Evolutionary conservation across 768 basidiomycete genomes (phyloP).

Genomic region (Russula brevipes): DNA sequence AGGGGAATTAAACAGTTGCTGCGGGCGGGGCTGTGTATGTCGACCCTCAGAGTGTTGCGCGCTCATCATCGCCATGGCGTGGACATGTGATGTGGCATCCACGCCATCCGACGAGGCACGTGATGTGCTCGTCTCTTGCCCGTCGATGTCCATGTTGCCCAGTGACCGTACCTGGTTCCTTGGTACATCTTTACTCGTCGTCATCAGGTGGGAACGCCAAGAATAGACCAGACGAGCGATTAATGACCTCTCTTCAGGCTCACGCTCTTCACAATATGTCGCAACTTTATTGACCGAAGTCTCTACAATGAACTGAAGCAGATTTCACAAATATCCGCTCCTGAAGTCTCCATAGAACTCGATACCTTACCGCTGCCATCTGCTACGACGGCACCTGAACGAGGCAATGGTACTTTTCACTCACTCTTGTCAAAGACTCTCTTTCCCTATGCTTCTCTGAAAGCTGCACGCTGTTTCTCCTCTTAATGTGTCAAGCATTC

Average conservation of each 20-base stretch:
- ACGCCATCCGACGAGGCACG: background rate
- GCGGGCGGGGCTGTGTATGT: background rate
- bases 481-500: constrained; percentile 68
- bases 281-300: constrained; percentile 20
- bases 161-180: background rate
- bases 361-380: constrained; percentile 20
- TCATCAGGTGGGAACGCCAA: background rate
- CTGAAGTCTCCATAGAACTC: constrained; percentile 8
- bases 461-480: constrained; percentile 62
- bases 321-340: constrained; percentile 5
- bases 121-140: background rate
- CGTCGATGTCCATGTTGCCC: background rate
- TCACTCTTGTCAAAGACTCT: constrained; percentile 50
- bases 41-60: no score
- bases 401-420: constrained; percentile 38
- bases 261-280: constrained; percentile 21
- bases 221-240: no score
- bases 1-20: background rate
- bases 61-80: no score
- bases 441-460: constrained; percentile 74
- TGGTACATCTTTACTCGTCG: constrained; percentile 3
- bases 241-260: constrained; percentile 2
- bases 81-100: no score
- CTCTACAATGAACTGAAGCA: constrained; percentile 23
- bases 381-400: constrained; percentile 6